Conservation (phyloP, 306 rosid species). For the Prunus dulcis region DNA sequence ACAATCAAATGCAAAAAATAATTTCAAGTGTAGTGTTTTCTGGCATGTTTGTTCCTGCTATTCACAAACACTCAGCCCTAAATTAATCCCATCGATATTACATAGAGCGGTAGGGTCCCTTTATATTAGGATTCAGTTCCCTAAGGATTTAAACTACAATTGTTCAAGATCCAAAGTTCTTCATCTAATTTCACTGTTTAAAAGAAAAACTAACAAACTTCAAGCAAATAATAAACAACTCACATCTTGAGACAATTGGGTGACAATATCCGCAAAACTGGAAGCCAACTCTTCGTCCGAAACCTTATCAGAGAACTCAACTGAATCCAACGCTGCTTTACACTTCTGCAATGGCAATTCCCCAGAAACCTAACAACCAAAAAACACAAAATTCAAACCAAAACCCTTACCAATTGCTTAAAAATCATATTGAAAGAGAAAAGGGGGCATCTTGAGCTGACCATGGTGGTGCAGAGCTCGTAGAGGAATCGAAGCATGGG, state of each 20-base stretch:
- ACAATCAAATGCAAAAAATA: no score
- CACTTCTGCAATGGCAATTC: constrained; percentile 89
- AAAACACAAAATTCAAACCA: constrained; percentile 12
- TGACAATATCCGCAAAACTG: constrained; percentile 75
- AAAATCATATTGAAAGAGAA: not conserved
- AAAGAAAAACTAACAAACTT: not conserved
- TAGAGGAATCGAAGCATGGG: constrained; percentile 88
- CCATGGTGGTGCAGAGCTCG: constrained; percentile 92
- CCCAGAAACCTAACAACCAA: constrained; percentile 72
- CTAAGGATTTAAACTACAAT: not conserved
- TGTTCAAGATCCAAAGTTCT: not conserved
- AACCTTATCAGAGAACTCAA: constrained; percentile 48
- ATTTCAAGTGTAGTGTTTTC: not conserved
- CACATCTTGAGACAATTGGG: constrained; percentile 98
- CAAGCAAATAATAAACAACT: constrained; percentile 30
- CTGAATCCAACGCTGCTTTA: constrained; percentile 82
- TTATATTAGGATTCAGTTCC: not conserved
- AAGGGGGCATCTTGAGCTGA: constrained; percentile 24
- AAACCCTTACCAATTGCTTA: constrained; percentile 8
- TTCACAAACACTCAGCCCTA: not conserved
- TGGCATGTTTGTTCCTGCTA: not conserved
- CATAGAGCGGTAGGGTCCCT: not conserved
- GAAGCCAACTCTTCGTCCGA: constrained; percentile 66
- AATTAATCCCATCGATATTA: not conserved
- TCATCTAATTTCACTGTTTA: not conserved